Conservation (phyloP, 495 filamentous ascomycete species). For the Tirmania nivea region DNA sequence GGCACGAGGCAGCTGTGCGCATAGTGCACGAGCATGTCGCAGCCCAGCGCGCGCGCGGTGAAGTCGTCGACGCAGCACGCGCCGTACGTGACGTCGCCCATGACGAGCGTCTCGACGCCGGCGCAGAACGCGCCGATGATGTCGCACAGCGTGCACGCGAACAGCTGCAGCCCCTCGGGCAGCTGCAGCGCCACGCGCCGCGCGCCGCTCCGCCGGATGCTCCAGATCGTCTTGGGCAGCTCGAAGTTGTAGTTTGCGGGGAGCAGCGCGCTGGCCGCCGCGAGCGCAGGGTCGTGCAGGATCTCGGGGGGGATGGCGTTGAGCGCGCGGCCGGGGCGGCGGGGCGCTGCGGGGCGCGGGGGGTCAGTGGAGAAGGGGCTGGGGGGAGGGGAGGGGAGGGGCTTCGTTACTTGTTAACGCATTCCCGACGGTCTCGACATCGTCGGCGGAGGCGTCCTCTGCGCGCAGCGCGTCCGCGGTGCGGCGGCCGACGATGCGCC, state of each 20-base stretch:
- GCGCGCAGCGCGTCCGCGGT: slow-evolving; percentile 31
- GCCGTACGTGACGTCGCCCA: slow-evolving; percentile 98
- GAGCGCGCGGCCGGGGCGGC: slow-evolving; percentile 49
- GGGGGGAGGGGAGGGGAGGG: not conserved
- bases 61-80: slow-evolving; percentile 99
- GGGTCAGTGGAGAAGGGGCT: slow-evolving; percentile 1
- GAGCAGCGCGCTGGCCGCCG: slow-evolving; percentile 54
- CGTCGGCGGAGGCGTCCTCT: not conserved
- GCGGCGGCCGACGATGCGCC: slow-evolving; percentile 56
- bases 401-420: not conserved
- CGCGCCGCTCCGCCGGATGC: slow-evolving; percentile 55
- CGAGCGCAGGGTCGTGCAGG: slow-evolving; percentile 65
- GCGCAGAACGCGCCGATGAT: slow-evolving; percentile 90
- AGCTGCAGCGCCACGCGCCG: slow-evolving; percentile 81
- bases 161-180: slow-evolving; percentile 84
- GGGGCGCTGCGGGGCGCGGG: slow-evolving; percentile 27
- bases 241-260: slow-evolving; percentile 94
- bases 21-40: slow-evolving; percentile 90
- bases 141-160: slow-evolving; percentile 94
- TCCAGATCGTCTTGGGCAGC: slow-evolving; percentile 92
- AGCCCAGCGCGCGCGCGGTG: slow-evolving; percentile 80
- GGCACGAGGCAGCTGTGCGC: slow-evolving; percentile 93
- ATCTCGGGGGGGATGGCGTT: slow-evolving; percentile 83
- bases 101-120: slow-evolving; percentile 76
- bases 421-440: not conserved